Evolutionary conservation across 75 land plant genomes (phyloP).

Genomic region (Sequoiadendron giganteum): DNA sequence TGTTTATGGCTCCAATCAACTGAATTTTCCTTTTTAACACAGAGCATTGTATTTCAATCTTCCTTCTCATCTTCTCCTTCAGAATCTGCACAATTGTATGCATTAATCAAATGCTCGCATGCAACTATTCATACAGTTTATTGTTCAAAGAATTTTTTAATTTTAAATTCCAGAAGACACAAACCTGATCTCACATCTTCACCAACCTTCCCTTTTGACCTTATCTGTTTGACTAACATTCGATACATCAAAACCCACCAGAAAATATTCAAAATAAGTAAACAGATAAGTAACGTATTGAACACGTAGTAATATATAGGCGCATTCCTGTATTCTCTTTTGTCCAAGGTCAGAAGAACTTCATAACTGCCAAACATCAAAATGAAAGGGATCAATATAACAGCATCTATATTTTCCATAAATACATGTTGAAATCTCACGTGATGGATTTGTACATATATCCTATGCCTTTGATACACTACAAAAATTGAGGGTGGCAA

Average conservation of each 20-base stretch:
- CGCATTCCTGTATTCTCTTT: conserved; percentile 8
- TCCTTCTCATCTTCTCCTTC: conserved; percentile 26
- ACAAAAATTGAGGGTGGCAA: too few relatives aligned
- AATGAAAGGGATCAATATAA: not conserved
- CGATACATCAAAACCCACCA: conserved; percentile 43
- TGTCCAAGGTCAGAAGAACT: conserved; percentile 18
- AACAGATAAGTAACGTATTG: conserved; percentile 32
- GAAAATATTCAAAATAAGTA: conserved; percentile 30
- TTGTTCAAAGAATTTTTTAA: not conserved
- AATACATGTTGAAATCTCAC: not conserved
- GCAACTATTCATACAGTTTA: not conserved
- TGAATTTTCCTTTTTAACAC: not conserved
- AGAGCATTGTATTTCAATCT: conserved; percentile 9
- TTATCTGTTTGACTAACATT: conserved; percentile 30
- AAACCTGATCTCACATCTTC: conserved; percentile 47
- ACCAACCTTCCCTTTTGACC: conserved; percentile 22
- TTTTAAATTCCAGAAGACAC: not conserved
- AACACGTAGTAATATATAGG: conserved; percentile 28
- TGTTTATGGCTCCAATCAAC: not conserved
- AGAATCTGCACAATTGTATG: conserved; percentile 18
- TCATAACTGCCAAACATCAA: conserved; percentile 22
- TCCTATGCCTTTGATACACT: too few relatives aligned
- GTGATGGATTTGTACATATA: not conserved
- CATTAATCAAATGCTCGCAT: not conserved
- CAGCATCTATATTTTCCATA: not conserved